Conservation (phyloP, 352 stramenopile species). For the Phytophthora hibernalis region DNA sequence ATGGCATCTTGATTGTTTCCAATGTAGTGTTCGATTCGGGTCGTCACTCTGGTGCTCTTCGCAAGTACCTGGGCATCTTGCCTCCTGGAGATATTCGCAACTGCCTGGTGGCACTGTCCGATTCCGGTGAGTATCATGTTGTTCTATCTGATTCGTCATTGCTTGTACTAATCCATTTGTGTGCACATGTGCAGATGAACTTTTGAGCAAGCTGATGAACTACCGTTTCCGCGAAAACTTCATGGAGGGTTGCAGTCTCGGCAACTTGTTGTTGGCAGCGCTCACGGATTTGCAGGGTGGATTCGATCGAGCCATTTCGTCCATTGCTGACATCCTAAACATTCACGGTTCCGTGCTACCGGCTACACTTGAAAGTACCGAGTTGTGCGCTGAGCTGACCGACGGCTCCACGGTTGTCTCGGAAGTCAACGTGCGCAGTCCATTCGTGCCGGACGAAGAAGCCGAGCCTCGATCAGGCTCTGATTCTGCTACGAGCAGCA, state of each 20-base stretch:
- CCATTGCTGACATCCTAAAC: slow-evolving; percentile 87
- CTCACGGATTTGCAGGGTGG: slow-evolving; percentile 84
- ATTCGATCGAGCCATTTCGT: slow-evolving; percentile 85
- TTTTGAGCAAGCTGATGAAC: slow-evolving; percentile 91
- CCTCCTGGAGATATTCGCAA: slow-evolving; percentile 88
- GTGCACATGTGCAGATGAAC: slow-evolving; percentile 56
- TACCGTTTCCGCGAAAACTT: slow-evolving; percentile 90
- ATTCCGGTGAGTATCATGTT: slow-evolving; percentile 58
- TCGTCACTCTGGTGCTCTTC: slow-evolving; percentile 78
- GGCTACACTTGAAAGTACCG: slow-evolving; percentile 85
- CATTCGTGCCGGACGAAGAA: slow-evolving; percentile 47
- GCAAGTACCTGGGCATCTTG: slow-evolving; percentile 86
- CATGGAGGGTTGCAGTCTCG: slow-evolving; percentile 87
- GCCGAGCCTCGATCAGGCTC: slow-evolving; percentile 28
- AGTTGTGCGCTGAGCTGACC: slow-evolving; percentile 79
- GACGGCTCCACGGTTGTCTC: slow-evolving; percentile 80
- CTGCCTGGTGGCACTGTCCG: slow-evolving; percentile 83
- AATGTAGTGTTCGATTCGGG: slow-evolving; percentile 86
- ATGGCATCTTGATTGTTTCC: background rate
- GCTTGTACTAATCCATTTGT: background rate
- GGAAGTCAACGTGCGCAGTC: slow-evolving; percentile 85
- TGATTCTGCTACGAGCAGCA: slow-evolving; percentile 28
- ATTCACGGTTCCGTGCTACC: slow-evolving; percentile 82
- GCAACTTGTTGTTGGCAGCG: slow-evolving; percentile 80
- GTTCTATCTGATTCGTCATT: background rate